Percentiles rank a stretch among this genome's conserved stretches.
Evolutionary conservation across 768 basidiomycete species (phyloP).

Genomic region (Pisolithus marmoratus): DNA sequence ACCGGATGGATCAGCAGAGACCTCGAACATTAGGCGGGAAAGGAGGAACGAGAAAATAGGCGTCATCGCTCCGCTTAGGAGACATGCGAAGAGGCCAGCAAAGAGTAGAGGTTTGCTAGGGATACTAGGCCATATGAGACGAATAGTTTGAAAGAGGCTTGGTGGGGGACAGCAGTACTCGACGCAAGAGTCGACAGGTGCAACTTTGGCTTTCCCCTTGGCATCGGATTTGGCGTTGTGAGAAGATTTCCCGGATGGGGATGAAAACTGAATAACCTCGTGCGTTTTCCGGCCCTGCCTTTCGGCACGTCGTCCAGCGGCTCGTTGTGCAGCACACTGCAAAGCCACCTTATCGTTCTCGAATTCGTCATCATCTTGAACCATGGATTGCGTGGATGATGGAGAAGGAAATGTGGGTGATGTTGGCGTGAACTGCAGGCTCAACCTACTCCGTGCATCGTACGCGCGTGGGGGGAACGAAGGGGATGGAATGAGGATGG

Average conservation of each 20-base stretch:
- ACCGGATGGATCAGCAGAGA: constrained; percentile 66
- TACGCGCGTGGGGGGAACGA: constrained; percentile 25
- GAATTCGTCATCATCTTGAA: constrained; percentile 35
- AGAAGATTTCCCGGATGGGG: constrained; percentile 7
- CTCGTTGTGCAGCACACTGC: constrained; percentile 34
- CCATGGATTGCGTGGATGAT: constrained; percentile 12
- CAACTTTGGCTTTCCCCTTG: no score
- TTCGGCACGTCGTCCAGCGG: constrained; percentile 29
- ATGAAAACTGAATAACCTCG: background rate
- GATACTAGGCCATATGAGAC: constrained; percentile 59
- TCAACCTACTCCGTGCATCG: constrained; percentile 29
- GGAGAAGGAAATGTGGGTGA: constrained; percentile 34
- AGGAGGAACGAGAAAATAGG: constrained; percentile 91
- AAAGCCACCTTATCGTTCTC: constrained; percentile 42
- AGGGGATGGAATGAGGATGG: constrained; percentile 33
- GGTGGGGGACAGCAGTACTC: constrained; percentile 3
- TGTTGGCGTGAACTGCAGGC: constrained; percentile 63
- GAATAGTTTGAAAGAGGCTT: constrained; percentile 36
- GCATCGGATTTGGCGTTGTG: background rate
- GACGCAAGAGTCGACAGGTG: no score
- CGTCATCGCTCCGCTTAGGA: constrained; percentile 77
- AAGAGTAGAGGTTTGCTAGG: constrained; percentile 68
- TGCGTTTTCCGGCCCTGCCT: constrained; percentile 15
- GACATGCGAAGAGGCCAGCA: constrained; percentile 62
- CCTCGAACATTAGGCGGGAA: constrained; percentile 71